Conservation (phyloP, 1,139 yeast genomes). For the Diutina siamensis region DNA sequence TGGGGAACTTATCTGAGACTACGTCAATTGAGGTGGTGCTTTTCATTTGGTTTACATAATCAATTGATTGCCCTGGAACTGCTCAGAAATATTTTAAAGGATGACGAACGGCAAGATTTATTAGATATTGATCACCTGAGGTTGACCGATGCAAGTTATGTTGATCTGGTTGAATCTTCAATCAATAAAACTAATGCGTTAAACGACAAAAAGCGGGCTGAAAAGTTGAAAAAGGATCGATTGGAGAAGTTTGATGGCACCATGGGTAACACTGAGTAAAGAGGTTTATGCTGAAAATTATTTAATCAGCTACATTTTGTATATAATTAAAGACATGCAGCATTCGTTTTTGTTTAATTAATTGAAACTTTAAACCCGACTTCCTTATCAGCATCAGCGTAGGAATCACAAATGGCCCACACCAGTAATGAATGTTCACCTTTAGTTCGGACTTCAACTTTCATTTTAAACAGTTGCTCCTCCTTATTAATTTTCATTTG, state of each 20-base stretch:
- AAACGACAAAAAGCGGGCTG: slow-evolving; percentile 4
- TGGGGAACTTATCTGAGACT: slow-evolving; percentile 59
- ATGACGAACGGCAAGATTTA: background rate
- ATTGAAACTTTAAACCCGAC: slow-evolving; percentile 40
- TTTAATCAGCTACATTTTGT: no score
- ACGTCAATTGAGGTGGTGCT: slow-evolving; percentile 59
- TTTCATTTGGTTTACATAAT: slow-evolving; percentile 53
- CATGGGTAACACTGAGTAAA: background rate
- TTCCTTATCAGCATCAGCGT: slow-evolving; percentile 85
- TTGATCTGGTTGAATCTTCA: background rate
- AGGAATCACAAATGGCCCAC: slow-evolving; percentile 89
- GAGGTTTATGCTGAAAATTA: background rate
- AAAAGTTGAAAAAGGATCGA: background rate
- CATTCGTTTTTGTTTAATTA: no score
- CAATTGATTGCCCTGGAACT: slow-evolving; percentile 43
- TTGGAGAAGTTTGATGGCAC: background rate
- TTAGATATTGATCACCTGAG: background rate
- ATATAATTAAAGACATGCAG: no score
- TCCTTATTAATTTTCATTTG: slow-evolving; percentile 47
- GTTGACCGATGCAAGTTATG: background rate
- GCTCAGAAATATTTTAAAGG: slow-evolving; percentile 15
- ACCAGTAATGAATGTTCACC: slow-evolving; percentile 55
- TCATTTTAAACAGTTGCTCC: slow-evolving; percentile 39
- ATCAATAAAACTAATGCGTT: background rate
- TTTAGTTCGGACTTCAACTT: slow-evolving; percentile 44